A percentile compares a stretch with the other conserved stretches of the same genome.
These are phyloP conservation scores for Uncinocarpus reesii DNA, from an alignment of 2,329 filamentous ascomycete genomes.

Conservation along the genomic window DNA sequence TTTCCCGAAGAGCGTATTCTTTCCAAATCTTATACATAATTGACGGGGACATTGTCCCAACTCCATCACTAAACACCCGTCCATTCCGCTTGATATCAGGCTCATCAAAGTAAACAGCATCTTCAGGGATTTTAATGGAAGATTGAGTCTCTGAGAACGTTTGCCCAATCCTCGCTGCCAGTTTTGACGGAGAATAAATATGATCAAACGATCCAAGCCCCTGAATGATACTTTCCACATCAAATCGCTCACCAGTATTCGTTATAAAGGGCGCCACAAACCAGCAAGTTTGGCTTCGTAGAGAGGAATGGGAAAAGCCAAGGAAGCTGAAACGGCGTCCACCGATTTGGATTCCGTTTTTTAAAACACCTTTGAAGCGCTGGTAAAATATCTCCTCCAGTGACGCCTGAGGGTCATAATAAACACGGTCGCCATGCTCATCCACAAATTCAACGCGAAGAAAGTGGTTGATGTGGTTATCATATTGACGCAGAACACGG, in stretches of 20 bases:
- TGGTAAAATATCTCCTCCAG: constrained; percentile 44
- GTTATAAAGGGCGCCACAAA: constrained; percentile 42
- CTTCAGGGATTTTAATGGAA: constrained; percentile 43
- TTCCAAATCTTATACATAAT: constrained; percentile 53
- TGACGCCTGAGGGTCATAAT: constrained; percentile 44
- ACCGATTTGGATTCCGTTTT: constrained; percentile 51
- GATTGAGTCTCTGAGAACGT: constrained; percentile 66
- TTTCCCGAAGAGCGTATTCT: constrained; percentile 21
- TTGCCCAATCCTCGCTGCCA: constrained; percentile 50
- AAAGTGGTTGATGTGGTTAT: constrained; percentile 51
- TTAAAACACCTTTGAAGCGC: constrained; percentile 53
- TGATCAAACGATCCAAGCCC: constrained; percentile 41
- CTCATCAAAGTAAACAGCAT: constrained; percentile 20
- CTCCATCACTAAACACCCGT: constrained; percentile 66
- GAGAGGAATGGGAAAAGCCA: constrained; percentile 69
- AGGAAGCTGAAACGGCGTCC: constrained; percentile 56
- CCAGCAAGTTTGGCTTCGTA: constrained; percentile 61
- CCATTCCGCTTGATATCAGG: constrained; percentile 32
- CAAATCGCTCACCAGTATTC: constrained; percentile 21
- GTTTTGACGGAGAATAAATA: constrained; percentile 48
- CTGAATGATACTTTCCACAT: constrained; percentile 35
- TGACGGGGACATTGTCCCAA: constrained; percentile 58
- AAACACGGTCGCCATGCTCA: constrained; percentile 57
- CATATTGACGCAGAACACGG: constrained; percentile 58
- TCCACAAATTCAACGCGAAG: constrained; percentile 63